Base-by-base conservation (phyloP, 2,329 filamentous ascomycete species). In the Coniochaeta hoffmannii region DNA sequence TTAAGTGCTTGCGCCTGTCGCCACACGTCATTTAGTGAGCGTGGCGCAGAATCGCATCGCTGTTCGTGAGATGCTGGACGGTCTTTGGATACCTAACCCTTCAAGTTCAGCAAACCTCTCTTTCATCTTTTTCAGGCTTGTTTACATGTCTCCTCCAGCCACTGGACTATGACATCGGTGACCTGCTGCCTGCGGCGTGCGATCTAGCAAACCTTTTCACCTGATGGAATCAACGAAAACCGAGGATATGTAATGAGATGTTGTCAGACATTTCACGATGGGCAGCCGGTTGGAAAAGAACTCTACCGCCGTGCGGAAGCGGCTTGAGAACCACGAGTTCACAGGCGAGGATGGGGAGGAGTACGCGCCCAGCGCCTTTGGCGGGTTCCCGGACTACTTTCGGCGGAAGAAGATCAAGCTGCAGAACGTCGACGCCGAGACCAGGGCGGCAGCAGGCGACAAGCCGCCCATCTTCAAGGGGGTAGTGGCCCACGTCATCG, bases 381-480 rank as follows among this genome's bases (percentile, higher is more conserved):
- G 90, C 26, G 93, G 92, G 9, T 95, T 97, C 65, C 73, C 78
- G 24, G 93, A 97, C 66, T 99, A 97, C 70, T 95, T 97, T 68
- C 82, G 92, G 52, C 86, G 92, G 55, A 99, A 99, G 76, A 97
- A 96, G 77, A 85, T 96, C 70, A 99, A 99, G 68, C 80, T 99
- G 3, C 94, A 97, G 70, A 99, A 99, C 65, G 81, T 94, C 30
- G 94, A 99, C 71, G 86, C 85, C 9, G 83, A 96, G 54, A 76
- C 96, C 46, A 86, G 93, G 57, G 80, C 87, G 31, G 76, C 82
- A 4, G 82, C 85, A 1, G 71, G 75, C 0, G 85, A 87, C 61
- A 90, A 88, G 60, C 90, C 91, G 10, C 84, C 83, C 59, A 90
- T 99, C 53, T 99, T 99, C 77, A 90, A 87, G 62, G 91, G 90